A percentile compares a stretch with the other conserved stretches of the same genome.
Evolutionary conservation across 345 rosid species (phyloP).

Genomic region (Eucalyptus decipiens): DNA sequence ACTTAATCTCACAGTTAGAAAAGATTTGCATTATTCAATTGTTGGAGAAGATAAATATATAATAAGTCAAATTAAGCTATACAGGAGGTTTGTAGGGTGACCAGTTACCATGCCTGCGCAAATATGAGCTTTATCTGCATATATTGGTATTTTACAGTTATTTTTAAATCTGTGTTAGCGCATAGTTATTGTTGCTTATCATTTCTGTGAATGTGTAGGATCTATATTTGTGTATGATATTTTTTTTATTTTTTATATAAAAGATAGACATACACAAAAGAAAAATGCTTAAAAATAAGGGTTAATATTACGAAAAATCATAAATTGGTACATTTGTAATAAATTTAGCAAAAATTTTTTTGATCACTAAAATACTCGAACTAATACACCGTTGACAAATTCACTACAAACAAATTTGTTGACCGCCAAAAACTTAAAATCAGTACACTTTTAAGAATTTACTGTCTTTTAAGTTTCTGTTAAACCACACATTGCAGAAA

Average conservation of each 20-base stretch:
- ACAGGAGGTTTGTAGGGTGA: background rate
- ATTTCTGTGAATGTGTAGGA: background rate
- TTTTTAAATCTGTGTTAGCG: background rate
- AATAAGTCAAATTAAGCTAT: background rate
- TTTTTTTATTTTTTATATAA: too few relatives aligned
- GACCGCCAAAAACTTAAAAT: accelerated
- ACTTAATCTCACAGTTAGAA: background rate
- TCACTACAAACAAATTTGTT: background rate
- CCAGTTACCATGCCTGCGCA: background rate
- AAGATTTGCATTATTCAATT: background rate
- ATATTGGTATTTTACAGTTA: too few relatives aligned
- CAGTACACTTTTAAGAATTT: accelerated
- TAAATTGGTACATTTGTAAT: accelerated
- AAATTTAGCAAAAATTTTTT: too few relatives aligned
- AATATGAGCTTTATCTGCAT: background rate
- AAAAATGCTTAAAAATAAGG: too few relatives aligned
- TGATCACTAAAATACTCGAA: accelerated
- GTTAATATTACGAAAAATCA: too few relatives aligned
- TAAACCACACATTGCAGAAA: background rate
- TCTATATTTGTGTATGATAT: background rate
- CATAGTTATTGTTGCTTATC: background rate
- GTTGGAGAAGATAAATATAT: background rate
- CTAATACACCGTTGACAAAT: accelerated
- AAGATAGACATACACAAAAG: too few relatives aligned
- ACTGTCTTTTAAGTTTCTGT: accelerated